Percentiles rank a stretch among this genome's conserved stretches.
phyloP scores from a whole-genome alignment of 257 asterid genomes.

The Capsicum chinense region DNA sequence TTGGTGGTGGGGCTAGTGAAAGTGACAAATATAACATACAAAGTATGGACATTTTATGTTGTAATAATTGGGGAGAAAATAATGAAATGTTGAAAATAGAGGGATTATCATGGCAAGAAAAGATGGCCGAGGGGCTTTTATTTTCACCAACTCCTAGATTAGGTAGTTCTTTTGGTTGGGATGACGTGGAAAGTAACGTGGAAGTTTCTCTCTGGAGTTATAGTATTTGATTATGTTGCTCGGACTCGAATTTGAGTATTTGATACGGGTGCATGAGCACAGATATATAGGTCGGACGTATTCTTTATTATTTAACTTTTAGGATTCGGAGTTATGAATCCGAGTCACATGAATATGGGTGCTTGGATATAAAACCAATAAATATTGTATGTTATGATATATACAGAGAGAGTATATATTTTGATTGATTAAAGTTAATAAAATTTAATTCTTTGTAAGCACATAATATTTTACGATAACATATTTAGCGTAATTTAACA shows the following conservation, averaged over 20 bases:
- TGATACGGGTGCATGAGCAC: not conserved
- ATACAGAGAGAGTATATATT: not conserved
- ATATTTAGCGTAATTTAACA: no score
- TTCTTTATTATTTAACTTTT: no score
- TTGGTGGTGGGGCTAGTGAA: not conserved
- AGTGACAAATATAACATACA: not conserved
- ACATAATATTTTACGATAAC: no score
- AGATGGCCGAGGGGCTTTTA: slow-evolving; percentile 56
- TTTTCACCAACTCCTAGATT: slow-evolving; percentile 59
- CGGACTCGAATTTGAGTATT: accelerated
- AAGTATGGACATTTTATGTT: not conserved
- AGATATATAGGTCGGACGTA: not conserved
- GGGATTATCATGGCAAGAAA: slow-evolving; percentile 14
- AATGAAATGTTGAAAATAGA: slow-evolving; percentile 33
- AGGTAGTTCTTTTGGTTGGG: slow-evolving; percentile 42
- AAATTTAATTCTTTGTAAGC: not conserved
- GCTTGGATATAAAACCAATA: not conserved
- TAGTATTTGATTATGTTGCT: slow-evolving; percentile 34
- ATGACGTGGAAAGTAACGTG: slow-evolving; percentile 51
- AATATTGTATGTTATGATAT: not conserved
- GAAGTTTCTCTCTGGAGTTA: slow-evolving; percentile 49
- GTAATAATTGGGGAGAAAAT: slow-evolving; percentile 6
- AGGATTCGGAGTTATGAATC: not conserved
- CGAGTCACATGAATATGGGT: not conserved
- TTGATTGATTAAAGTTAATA: not conserved